Percentiles rank a stretch among this genome's conserved stretches.
These are phyloP conservation scores for Mycena alexandri DNA, from an alignment of 768 basidiomycete genomes.

Conservation along the genomic window DNA sequence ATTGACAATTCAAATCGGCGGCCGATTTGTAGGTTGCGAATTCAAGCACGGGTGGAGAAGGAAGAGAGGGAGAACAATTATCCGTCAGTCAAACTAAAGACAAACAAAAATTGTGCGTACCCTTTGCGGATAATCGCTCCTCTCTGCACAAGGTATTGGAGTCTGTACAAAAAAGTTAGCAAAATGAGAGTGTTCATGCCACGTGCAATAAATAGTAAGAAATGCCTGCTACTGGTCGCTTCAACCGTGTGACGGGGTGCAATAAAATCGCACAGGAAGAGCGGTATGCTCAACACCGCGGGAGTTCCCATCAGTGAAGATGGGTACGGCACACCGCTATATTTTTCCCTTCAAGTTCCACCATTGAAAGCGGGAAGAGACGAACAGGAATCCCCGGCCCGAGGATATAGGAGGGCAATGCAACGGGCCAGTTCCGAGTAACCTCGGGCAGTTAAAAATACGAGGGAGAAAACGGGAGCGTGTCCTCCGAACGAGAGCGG, in stretches of 20 bases:
- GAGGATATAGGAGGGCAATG: too few relatives aligned
- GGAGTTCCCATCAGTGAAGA: neutral
- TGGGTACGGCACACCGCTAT: too few relatives aligned
- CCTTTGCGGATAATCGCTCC: slow-evolving; percentile 90
- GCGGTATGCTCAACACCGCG: neutral
- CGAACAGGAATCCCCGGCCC: too few relatives aligned
- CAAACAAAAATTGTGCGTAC: slow-evolving; percentile 53
- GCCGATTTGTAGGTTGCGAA: too few relatives aligned
- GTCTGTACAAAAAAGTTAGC: slow-evolving; percentile 52
- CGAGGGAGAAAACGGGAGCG: neutral
- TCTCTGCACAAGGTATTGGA: slow-evolving; percentile 90
- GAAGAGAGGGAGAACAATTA: neutral
- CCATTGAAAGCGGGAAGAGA: too few relatives aligned
- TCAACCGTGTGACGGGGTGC: slow-evolving; percentile 1
- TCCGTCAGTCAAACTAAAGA: neutral
- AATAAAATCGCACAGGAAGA: neutral
- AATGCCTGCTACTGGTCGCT: neutral
- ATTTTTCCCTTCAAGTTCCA: too few relatives aligned
- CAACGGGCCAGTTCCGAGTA: neutral
- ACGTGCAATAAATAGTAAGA: too few relatives aligned
- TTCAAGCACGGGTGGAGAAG: neutral
- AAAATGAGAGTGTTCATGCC: neutral
- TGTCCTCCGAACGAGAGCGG: neutral
- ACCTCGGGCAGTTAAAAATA: slow-evolving; percentile 4
- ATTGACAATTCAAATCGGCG: too few relatives aligned